Conservation (phyloP, 2,329 filamentous ascomycete genomes). For the Xylariomycetidae sp. region DNA sequence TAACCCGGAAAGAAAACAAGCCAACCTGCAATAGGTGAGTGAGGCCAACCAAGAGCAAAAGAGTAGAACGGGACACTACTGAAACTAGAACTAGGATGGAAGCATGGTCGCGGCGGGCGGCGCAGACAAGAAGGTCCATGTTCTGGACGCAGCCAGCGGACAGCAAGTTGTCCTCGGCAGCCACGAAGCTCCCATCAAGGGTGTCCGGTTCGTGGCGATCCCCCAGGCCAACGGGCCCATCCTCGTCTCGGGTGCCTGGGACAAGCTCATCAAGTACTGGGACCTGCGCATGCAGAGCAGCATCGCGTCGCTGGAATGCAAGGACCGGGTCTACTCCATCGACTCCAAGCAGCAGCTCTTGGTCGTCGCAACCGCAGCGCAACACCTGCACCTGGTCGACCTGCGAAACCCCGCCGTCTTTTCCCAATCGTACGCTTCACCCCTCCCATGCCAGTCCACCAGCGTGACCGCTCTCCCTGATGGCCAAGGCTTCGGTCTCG, state of each 20-base stretch:
- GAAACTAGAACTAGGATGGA: too few relatives aligned
- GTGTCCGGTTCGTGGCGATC: slow-evolving; percentile 27
- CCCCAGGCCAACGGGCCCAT: slow-evolving; percentile 17
- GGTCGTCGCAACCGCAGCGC: slow-evolving; percentile 26
- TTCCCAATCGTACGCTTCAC: slow-evolving; percentile 13
- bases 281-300: slow-evolving; percentile 39
- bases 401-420: slow-evolving; percentile 20
- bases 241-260: slow-evolving; percentile 41
- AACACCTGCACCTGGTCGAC: slow-evolving; percentile 25
- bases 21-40: slow-evolving; percentile 20
- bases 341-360: slow-evolving; percentile 24
- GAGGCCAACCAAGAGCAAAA: too few relatives aligned
- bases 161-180: slow-evolving; percentile 20
- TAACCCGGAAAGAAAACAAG: slow-evolving; percentile 21
- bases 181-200: slow-evolving; percentile 27
- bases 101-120: slow-evolving; percentile 25
- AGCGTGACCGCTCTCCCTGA: slow-evolving; percentile 21
- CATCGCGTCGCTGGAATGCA: slow-evolving; percentile 38
- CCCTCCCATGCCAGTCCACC: slow-evolving; percentile 24
- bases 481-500: slow-evolving; percentile 23
- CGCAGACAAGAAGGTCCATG: slow-evolving; percentile 25
- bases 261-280: slow-evolving; percentile 52
- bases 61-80: too few relatives aligned
- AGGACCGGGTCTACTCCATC: slow-evolving; percentile 41
- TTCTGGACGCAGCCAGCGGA: slow-evolving; percentile 24